Evolutionary conservation across 805 yeast species (phyloP).

Genomic region (Hanseniaspora guilliermondii): DNA sequence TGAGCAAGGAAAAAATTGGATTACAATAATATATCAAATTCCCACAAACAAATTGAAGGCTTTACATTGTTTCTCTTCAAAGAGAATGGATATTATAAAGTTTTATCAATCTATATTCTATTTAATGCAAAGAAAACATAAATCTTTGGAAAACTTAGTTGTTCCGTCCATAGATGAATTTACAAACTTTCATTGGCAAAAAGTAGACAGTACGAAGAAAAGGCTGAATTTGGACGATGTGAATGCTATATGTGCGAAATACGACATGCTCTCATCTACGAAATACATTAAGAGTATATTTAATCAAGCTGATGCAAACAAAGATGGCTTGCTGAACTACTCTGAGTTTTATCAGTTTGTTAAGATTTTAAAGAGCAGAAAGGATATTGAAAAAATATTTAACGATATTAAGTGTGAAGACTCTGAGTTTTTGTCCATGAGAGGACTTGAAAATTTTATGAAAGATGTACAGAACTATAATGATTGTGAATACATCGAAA

Average conservation of each 20-base stretch:
- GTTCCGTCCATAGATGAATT: constrained; percentile 48
- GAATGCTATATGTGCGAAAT: constrained; percentile 46
- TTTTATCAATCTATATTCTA: constrained; percentile 44
- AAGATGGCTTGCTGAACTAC: constrained; percentile 46
- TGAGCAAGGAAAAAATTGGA: constrained; percentile 60
- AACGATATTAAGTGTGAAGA: constrained; percentile 22
- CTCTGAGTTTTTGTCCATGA: constrained; percentile 20
- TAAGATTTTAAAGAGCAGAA: constrained; percentile 47
- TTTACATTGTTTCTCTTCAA: constrained; percentile 60
- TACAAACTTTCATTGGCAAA: constrained; percentile 53
- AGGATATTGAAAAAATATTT: constrained; percentile 49
- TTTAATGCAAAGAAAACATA: constrained; percentile 45
- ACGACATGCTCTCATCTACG: constrained; percentile 62
- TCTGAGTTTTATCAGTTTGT: constrained; percentile 69
- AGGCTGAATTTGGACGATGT: constrained; percentile 54
- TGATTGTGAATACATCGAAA: constrained; percentile 22
- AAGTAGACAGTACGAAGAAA: constrained; percentile 30
- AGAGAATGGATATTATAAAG: constrained; percentile 39
- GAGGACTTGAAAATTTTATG: constrained; percentile 36
- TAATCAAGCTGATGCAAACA: constrained; percentile 37
- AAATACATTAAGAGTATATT: constrained; percentile 40
- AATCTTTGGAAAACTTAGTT: constrained; percentile 49
- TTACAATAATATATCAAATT: constrained; percentile 60
- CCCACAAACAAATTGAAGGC: constrained; percentile 57
- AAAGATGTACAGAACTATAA: constrained; percentile 37